phyloP scores from a whole-genome alignment of 352 stramenopile genomes.

The Pythium guiyangense region DNA sequence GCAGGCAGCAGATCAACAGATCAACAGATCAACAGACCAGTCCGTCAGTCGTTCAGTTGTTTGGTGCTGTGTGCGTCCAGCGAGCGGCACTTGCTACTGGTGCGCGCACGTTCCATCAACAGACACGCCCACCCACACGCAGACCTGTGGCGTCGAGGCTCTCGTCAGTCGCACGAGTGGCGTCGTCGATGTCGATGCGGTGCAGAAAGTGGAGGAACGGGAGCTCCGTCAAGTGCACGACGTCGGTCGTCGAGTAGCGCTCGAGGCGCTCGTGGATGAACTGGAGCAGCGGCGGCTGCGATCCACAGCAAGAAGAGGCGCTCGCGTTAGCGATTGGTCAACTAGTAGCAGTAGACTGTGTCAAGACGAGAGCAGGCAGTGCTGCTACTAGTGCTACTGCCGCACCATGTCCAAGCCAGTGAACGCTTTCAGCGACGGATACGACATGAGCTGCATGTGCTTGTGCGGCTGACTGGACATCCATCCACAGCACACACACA shows the following conservation, averaged over 20 bases:
- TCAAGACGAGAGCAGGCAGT: neutral
- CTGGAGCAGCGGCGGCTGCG: constrained; percentile 63
- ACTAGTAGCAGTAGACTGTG: neutral
- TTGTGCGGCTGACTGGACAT: constrained; percentile 72
- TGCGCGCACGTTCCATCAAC: neutral
- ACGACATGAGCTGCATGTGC: constrained; percentile 86
- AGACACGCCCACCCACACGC: constrained; percentile 1
- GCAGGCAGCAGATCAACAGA: neutral
- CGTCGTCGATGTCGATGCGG: constrained; percentile 32
- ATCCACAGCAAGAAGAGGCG: neutral
- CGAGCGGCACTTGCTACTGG: neutral
- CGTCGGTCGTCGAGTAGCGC: no score
- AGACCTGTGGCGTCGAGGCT: constrained; percentile 41
- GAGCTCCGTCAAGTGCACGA: constrained; percentile 55
- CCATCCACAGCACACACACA: neutral
- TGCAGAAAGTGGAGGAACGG: constrained; percentile 76
- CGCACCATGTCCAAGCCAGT: constrained; percentile 50
- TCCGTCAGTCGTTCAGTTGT: neutral
- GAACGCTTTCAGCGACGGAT: constrained; percentile 60
- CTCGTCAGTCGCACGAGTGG: constrained; percentile 10
- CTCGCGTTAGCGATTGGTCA: neutral
- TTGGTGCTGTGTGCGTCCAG: constrained; percentile 2
- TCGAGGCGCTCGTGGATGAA: no score
- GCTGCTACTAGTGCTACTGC: constrained; percentile 11
- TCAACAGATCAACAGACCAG: neutral